phyloP scores from a whole-genome alignment of 2,329 filamentous ascomycete genomes.

The Cladosporium sp. region DNA sequence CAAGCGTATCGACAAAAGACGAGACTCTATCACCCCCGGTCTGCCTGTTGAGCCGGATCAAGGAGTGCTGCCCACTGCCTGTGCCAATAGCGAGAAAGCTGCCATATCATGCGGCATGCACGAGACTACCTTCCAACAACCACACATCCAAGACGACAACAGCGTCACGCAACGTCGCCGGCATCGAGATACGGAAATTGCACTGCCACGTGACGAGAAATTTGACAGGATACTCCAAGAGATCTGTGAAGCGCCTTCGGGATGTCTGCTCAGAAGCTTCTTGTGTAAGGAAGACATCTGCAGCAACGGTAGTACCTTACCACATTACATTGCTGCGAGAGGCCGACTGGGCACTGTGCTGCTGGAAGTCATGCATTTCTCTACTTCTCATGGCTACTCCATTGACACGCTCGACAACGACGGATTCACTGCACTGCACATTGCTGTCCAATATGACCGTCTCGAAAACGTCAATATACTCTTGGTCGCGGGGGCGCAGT shows the following conservation, averaged over 20 bases:
- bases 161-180: background rate
- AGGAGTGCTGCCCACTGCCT: background rate
- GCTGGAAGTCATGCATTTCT: background rate
- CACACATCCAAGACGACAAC: background rate
- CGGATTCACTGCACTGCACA: background rate
- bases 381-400: background rate
- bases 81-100: background rate
- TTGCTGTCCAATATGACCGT: background rate
- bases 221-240: background rate
- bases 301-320: background rate
- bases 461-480: background rate
- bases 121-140: background rate
- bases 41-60: background rate
- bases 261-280: background rate
- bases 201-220: background rate
- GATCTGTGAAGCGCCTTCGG: background rate
- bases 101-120: background rate
- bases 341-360: background rate
- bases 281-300: background rate
- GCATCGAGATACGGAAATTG: background rate
- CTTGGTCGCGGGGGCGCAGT: background rate
- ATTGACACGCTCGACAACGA: background rate
- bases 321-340: background rate
- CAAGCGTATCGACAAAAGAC: background rate
- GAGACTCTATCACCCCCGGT: background rate